Conservation (phyloP, 108 stramenopile genomes). For the Nitzschia inconspicua region DNA sequence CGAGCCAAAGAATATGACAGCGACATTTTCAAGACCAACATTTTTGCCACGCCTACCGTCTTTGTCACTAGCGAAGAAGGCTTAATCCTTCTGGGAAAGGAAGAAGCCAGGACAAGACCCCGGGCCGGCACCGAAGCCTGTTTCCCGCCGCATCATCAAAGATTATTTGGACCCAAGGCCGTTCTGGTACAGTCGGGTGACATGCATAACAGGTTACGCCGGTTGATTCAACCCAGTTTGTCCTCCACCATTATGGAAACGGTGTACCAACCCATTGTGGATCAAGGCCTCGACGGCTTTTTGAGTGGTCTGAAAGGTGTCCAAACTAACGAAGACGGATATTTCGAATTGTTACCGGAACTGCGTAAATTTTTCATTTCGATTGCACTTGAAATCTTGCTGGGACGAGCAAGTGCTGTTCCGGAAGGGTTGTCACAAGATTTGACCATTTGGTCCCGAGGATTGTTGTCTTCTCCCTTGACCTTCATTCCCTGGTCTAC, state of each 20-base stretch:
- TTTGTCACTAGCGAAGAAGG: constrained; percentile 18
- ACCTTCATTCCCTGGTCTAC: constrained; percentile 13
- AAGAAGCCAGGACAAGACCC: constrained; percentile 20
- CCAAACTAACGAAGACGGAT: neutral
- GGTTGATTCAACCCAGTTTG: constrained; percentile 14
- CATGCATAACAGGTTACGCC: constrained; percentile 20
- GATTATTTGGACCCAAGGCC: constrained; percentile 24
- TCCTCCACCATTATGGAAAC: constrained; percentile 13
- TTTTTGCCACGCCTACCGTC: constrained; percentile 17
- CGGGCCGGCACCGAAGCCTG: too few relatives aligned
- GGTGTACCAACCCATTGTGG: constrained; percentile 18
- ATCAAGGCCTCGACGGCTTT: constrained; percentile 12
- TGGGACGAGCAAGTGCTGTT: constrained; percentile 9
- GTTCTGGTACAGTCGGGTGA: constrained; percentile 29
- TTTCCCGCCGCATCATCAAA: constrained; percentile 37
- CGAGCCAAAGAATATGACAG: constrained; percentile 17
- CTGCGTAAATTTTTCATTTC: constrained; percentile 22
- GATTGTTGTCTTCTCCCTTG: constrained; percentile 22
- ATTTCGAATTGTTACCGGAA: constrained; percentile 11
- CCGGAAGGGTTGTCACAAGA: constrained; percentile 8
- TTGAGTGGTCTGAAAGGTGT: constrained; percentile 2
- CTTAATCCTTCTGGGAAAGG: constrained; percentile 9
- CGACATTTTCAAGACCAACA: constrained; percentile 14
- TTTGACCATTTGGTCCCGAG: constrained; percentile 28
- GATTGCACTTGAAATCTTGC: constrained; percentile 16